Conservation (phyloP, 192 early-diverging fungal species). For the Linnemannia hyalina region DNA sequence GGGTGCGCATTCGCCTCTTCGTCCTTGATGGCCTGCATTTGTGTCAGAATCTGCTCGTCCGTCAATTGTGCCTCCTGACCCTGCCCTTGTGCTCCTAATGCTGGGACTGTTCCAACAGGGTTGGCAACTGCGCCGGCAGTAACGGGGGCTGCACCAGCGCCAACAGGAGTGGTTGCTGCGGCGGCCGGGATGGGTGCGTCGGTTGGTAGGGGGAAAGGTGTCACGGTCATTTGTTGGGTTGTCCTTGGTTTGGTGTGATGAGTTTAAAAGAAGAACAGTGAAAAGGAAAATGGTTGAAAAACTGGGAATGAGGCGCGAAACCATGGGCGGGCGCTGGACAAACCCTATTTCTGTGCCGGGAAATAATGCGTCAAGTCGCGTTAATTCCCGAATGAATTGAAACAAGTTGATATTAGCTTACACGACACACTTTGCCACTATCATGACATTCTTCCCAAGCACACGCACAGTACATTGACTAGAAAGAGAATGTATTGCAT, state of each 20-base stretch:
- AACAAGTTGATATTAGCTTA: too few species aligned
- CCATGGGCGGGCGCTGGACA: background rate
- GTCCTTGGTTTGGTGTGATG: background rate
- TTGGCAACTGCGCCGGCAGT: background rate
- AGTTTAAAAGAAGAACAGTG: background rate
- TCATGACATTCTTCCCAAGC: background rate
- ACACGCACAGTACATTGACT: background rate
- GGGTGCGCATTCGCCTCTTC: slow-evolving; percentile 69
- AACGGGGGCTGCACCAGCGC: background rate
- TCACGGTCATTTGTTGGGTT: background rate
- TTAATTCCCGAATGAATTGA: background rate
- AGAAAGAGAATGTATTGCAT: background rate
- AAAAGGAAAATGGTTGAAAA: slow-evolving; percentile 9
- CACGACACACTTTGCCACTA: too few species aligned
- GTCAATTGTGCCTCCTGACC: slow-evolving; percentile 23
- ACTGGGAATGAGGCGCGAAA: background rate
- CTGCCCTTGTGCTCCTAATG: background rate
- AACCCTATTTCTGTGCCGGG: background rate
- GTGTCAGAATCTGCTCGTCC: slow-evolving; percentile 54
- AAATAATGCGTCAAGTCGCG: background rate
- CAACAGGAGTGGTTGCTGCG: background rate
- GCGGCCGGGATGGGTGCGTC: background rate
- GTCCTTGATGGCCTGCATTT: slow-evolving; percentile 67
- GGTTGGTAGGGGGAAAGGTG: background rate
- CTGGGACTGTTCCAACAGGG: background rate